Conservation (phyloP, 305 asterid genomes). For the Petunia hybrid region DNA sequence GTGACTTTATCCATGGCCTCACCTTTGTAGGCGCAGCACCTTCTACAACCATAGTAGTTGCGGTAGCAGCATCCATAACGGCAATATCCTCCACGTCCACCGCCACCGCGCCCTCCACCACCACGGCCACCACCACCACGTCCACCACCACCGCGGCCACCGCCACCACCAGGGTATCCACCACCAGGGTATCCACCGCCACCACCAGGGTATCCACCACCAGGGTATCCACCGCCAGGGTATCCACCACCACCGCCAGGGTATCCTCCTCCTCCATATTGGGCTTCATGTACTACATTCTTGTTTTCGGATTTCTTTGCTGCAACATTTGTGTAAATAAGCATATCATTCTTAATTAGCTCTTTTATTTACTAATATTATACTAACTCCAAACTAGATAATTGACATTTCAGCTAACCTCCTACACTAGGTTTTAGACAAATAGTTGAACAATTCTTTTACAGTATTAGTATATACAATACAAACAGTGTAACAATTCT, state of each 20-base stretch:
- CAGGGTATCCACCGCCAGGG: slow-evolving; percentile 5
- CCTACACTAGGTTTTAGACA: too few relatives aligned
- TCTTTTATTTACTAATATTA: too few relatives aligned
- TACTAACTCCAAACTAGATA: background rate
- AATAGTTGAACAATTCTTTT: too few relatives aligned
- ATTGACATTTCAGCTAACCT: too few relatives aligned
- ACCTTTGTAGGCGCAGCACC: slow-evolving; percentile 47
- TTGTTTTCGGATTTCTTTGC: slow-evolving; percentile 38
- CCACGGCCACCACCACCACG: background rate
- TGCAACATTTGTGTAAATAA: slow-evolving; percentile 9
- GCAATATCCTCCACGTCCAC: slow-evolving; percentile 41
- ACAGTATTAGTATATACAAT: too few relatives aligned
- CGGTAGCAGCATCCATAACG: slow-evolving; percentile 45
- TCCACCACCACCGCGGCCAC: slow-evolving; percentile 7
- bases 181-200: slow-evolving; percentile 27
- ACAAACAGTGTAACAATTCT: too few relatives aligned
- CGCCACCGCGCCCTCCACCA: background rate
- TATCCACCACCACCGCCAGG: background rate
- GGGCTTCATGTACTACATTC: slow-evolving; percentile 35
- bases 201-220: slow-evolving; percentile 17
- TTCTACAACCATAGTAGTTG: slow-evolving; percentile 38
- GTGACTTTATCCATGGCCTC: slow-evolving; percentile 37
- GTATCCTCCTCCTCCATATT: slow-evolving; percentile 16
- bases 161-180: background rate
- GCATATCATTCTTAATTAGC: background rate